A percentile compares a stretch with the other conserved stretches of the same genome.
Conservation (phyloP, 2,329 filamentous ascomycete genomes). For the Hymenoscyphus repandus region DNA sequence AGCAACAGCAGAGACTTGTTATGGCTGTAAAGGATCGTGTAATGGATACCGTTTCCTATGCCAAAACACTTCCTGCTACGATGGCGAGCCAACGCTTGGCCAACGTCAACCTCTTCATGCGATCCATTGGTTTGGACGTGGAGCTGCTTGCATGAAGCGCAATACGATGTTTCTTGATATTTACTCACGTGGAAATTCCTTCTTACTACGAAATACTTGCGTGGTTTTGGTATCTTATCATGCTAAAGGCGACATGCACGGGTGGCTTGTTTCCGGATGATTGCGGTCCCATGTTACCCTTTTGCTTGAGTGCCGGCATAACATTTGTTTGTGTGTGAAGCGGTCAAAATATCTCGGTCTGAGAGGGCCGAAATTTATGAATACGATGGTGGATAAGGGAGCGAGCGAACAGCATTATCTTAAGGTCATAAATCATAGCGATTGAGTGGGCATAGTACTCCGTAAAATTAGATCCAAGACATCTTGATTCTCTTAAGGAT, state of each 20-base stretch:
- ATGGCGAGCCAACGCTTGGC: slow-evolving; percentile 79
- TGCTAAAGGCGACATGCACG: neutral
- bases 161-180: slow-evolving; percentile 14
- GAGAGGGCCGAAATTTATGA: slow-evolving; percentile 13
- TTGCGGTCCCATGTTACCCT: slow-evolving; percentile 14
- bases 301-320: slow-evolving; percentile 20
- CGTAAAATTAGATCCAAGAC: neutral
- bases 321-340: slow-evolving; percentile 21
- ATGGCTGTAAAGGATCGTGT: slow-evolving; percentile 96
- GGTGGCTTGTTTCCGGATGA: slow-evolving; percentile 17
- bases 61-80: slow-evolving; percentile 82
- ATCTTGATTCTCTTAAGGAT: neutral
- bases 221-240: slow-evolving; percentile 3
- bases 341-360: slow-evolving; percentile 14
- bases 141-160: slow-evolving; percentile 47
- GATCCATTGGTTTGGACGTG: slow-evolving; percentile 96
- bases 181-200: slow-evolving; percentile 20
- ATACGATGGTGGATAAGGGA: slow-evolving; percentile 6
- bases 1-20: slow-evolving; percentile 92
- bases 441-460: slow-evolving; percentile 1
- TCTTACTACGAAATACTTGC: slow-evolving; percentile 18
- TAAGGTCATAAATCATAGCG: neutral
- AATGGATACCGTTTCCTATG: slow-evolving; percentile 85
- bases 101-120: slow-evolving; percentile 98
- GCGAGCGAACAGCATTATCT: neutral